Percentiles rank a stretch among this genome's conserved stretches.
Conservation (phyloP, 179 eudicot species). For the Spinacia oleracea region DNA sequence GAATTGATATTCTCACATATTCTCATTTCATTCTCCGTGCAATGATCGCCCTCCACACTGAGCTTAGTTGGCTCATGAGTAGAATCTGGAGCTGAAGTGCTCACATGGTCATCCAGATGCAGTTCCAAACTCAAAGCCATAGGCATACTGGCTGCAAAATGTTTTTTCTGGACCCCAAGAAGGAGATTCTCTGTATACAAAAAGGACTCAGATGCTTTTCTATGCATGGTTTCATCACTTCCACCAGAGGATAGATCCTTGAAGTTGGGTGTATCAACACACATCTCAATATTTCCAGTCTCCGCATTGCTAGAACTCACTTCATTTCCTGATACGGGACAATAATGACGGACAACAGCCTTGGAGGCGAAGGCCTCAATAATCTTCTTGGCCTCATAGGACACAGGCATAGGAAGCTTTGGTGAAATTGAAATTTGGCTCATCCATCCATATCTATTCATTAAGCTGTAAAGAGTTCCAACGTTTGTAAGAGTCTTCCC, state of each 20-base stretch:
- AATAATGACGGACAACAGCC: slow-evolving; percentile 23
- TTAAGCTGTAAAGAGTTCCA: slow-evolving; percentile 30
- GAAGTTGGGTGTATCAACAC: slow-evolving; percentile 21
- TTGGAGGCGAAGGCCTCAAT: slow-evolving; percentile 23
- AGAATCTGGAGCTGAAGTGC: slow-evolving; percentile 30
- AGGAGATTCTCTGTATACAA: slow-evolving; percentile 32
- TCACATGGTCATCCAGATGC: slow-evolving; percentile 29
- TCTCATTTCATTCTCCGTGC: slow-evolving; percentile 22
- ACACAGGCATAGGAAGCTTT: slow-evolving; percentile 27
- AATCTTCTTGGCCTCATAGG: slow-evolving; percentile 23
- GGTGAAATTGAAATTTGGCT: slow-evolving; percentile 27
- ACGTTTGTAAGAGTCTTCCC: slow-evolving; percentile 26
- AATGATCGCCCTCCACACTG: slow-evolving; percentile 26
- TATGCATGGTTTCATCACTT: slow-evolving; percentile 2
- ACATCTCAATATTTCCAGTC: slow-evolving; percentile 23
- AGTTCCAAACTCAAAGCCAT: slow-evolving; percentile 30
- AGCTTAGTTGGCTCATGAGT: slow-evolving; percentile 20
- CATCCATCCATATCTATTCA: slow-evolving; percentile 51
- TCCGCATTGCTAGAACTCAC: slow-evolving; percentile 22
- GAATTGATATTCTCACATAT: slow-evolving; percentile 22
- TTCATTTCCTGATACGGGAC: slow-evolving; percentile 24
- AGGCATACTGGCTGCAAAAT: slow-evolving; percentile 21
- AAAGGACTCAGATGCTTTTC: slow-evolving; percentile 26
- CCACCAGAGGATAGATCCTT: slow-evolving; percentile 26
- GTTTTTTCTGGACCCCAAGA: slow-evolving; percentile 28